Evolutionary conservation across 1,284 basidiomycete species (phyloP).

Genomic region (Xerocomus amazonicus): DNA sequence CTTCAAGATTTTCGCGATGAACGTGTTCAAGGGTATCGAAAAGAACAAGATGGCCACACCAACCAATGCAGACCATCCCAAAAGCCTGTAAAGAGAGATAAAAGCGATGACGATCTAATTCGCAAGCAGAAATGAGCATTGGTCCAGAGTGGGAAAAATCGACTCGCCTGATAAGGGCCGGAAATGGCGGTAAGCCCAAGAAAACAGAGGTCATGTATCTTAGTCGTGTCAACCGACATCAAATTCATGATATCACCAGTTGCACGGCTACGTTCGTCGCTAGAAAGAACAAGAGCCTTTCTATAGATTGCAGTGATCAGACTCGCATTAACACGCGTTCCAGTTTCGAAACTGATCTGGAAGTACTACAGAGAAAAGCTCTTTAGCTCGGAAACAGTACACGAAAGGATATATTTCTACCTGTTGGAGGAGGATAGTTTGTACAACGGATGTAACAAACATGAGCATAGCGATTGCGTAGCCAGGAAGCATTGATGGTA

Average conservation of each 20-base stretch:
- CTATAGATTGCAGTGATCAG: conserved; percentile 84
- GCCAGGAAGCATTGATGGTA: conserved; percentile 46
- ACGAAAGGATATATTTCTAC: conserved; percentile 33
- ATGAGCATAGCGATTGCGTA: conserved; percentile 76
- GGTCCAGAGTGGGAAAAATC: not conserved
- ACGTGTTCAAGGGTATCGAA: conserved; percentile 77
- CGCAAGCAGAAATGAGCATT: not conserved
- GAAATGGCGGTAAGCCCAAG: conserved; percentile 68
- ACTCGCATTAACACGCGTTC: conserved; percentile 90
- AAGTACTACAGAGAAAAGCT: not conserved
- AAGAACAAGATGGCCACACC: conserved; percentile 91
- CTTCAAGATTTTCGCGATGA: conserved; percentile 75
- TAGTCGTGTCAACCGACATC: conserved; percentile 84
- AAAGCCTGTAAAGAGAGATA: conserved; percentile 80
- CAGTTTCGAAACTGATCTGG: conserved; percentile 27
- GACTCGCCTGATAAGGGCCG: conserved; percentile 61
- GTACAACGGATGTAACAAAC: conserved; percentile 74
- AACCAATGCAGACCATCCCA: conserved; percentile 91
- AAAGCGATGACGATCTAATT: conserved; percentile 81
- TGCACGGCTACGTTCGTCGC: conserved; percentile 73
- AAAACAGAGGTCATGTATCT: conserved; percentile 80
- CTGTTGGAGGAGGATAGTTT: conserved; percentile 87
- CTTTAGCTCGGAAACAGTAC: not conserved
- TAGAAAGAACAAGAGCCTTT: conserved; percentile 83
- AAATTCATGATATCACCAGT: conserved; percentile 94